Evolutionary conservation across 352 stramenopile genomes (phyloP).

Genomic region (Globisporangium polare): DNA sequence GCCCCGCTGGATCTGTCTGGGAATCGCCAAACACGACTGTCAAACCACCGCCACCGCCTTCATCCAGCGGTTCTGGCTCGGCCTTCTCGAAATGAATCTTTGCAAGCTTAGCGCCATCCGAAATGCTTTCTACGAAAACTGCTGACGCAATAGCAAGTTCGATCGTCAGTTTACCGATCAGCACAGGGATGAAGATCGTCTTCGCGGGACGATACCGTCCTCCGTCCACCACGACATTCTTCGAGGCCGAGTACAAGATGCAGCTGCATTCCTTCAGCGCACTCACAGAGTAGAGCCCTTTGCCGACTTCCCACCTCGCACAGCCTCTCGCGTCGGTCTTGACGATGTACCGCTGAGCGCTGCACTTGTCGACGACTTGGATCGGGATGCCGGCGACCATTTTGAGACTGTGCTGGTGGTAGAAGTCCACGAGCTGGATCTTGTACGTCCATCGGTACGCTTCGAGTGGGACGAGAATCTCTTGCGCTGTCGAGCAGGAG

Average conservation of each 20-base stretch:
- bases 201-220: constrained; percentile 42
- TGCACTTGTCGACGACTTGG: constrained; percentile 55
- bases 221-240: constrained; percentile 64
- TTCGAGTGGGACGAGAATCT: constrained; percentile 55
- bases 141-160: constrained; percentile 19
- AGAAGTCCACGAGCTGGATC: constrained; percentile 70
- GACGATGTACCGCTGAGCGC: constrained; percentile 36
- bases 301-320: constrained; percentile 49
- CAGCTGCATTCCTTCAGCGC: constrained; percentile 48
- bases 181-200: constrained; percentile 51
- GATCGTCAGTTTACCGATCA: constrained; percentile 50
- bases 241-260: constrained; percentile 63
- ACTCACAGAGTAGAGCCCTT: constrained; percentile 57
- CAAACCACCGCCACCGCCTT: neutral
- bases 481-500: constrained; percentile 29
- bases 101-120: neutral
- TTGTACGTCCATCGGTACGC: constrained; percentile 56
- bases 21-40: neutral
- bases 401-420: constrained; percentile 39
- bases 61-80: neutral
- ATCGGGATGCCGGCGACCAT: constrained; percentile 42
- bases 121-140: neutral
- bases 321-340: constrained; percentile 37
- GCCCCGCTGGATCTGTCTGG: neutral
- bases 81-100: constrained; percentile 4